Percentiles rank a stretch among this genome's conserved stretches.
phyloP scores from a whole-genome alignment of 2,329 filamentous ascomycete genomes.

The Chaetothyriales sp. region DNA sequence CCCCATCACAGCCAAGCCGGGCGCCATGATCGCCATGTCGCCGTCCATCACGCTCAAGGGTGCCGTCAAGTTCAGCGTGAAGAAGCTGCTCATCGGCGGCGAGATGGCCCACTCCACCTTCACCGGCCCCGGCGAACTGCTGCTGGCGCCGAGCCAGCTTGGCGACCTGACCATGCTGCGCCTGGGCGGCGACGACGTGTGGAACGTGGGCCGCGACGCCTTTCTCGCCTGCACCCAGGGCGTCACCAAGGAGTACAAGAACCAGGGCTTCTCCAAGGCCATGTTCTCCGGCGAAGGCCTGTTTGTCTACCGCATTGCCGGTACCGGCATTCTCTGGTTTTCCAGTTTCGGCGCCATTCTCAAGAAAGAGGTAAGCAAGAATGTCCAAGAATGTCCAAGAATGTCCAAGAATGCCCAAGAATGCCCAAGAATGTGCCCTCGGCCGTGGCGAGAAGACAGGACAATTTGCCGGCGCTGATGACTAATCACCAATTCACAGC shows the following conservation, averaged over 20 bases:
- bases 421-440: no score
- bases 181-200: conserved; percentile 51
- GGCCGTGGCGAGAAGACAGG: background rate
- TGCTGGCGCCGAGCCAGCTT: conserved; percentile 65
- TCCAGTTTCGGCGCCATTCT: conserved; percentile 92
- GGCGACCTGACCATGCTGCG: conserved; percentile 77
- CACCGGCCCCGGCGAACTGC: conserved; percentile 79
- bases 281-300: conserved; percentile 90
- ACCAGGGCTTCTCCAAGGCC: conserved; percentile 72
- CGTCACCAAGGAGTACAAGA: conserved; percentile 76
- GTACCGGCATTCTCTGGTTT: conserved; percentile 72
- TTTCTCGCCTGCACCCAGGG: conserved; percentile 78
- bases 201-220: conserved; percentile 75
- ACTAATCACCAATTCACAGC: conserved; percentile 18
- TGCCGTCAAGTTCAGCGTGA: conserved; percentile 69
- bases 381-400: no score
- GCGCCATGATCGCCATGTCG: conserved; percentile 91
- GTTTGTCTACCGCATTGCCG: conserved; percentile 76
- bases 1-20: conserved; percentile 66
- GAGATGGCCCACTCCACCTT: conserved; percentile 68
- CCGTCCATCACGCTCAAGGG: conserved; percentile 75
- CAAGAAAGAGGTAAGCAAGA: conserved; percentile 64
- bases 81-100: conserved; percentile 75
- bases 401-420: no score
- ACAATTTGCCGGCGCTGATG: background rate